Evolutionary conservation across 208 protist species (phyloP).

Genomic region (Leishmania tarentolae): DNA sequence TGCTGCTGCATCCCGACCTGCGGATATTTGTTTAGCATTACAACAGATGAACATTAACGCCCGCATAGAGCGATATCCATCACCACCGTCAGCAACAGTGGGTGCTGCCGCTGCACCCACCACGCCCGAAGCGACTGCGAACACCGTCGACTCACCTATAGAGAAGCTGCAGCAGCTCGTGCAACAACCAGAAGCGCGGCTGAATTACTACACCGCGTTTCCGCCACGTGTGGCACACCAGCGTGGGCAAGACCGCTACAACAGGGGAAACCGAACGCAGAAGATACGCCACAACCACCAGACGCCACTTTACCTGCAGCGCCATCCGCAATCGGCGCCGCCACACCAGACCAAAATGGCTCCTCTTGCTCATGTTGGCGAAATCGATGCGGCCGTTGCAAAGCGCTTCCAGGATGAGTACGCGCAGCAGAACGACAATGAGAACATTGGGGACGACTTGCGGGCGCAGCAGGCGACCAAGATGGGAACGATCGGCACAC

Average conservation of each 20-base stretch:
- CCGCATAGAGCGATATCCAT: neutral
- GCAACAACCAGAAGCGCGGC: neutral
- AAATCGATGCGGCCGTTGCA: slow-evolving; percentile 32
- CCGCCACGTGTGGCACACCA: neutral
- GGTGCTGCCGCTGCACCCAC: neutral
- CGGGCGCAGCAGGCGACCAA: slow-evolving; percentile 36
- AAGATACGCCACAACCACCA: neutral
- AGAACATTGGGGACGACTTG: slow-evolving; percentile 35
- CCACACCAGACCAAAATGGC: neutral
- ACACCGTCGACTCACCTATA: neutral
- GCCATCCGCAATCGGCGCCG: neutral
- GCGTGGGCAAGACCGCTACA: slow-evolving; percentile 19
- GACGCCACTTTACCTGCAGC: neutral
- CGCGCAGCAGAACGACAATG: slow-evolving; percentile 51
- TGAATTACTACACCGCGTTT: slow-evolving; percentile 1
- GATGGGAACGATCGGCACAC: slow-evolving; percentile 43
- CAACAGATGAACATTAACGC: slow-evolving; percentile 18
- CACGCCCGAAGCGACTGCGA: neutral
- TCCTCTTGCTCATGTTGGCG: neutral
- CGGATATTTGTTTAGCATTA: slow-evolving; percentile 13
- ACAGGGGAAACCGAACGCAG: neutral
- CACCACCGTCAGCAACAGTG: neutral
- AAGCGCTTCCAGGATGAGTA: slow-evolving; percentile 64
- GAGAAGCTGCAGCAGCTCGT: neutral
- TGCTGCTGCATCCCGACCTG: neutral